A percentile compares a stretch with the other conserved stretches of the same genome.
These are phyloP conservation scores for Talaromyces sp. DNA, from an alignment of 2,329 filamentous ascomycete genomes.

Conservation along the genomic window DNA sequence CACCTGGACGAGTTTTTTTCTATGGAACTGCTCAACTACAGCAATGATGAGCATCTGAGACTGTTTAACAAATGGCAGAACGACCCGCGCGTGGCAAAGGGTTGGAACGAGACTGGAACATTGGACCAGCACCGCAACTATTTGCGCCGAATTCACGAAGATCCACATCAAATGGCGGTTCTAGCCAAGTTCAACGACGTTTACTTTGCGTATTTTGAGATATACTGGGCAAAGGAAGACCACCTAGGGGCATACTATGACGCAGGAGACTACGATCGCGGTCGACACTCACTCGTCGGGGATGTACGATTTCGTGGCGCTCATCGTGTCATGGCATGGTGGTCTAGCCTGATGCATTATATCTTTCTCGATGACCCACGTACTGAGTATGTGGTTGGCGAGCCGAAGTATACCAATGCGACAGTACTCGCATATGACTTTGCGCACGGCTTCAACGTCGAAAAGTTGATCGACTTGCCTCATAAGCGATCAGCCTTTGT, in stretches of 20 bases:
- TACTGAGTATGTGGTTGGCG: slow-evolving; percentile 51
- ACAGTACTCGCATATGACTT: slow-evolving; percentile 71
- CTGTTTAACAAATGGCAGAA: slow-evolving; percentile 14
- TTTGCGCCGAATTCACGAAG: slow-evolving; percentile 10
- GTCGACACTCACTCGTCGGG: slow-evolving; percentile 45
- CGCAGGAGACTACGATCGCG: slow-evolving; percentile 53
- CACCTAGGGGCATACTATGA: slow-evolving; percentile 56
- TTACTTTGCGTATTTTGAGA: slow-evolving; percentile 5
- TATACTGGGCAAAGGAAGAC: slow-evolving; percentile 42
- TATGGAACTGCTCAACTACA: slow-evolving; percentile 8
- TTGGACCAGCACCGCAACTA: slow-evolving; percentile 12
- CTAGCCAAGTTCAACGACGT: slow-evolving; percentile 11
- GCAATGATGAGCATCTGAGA: slow-evolving; percentile 9
- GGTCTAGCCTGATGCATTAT: slow-evolving; percentile 54
- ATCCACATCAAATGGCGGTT: slow-evolving; percentile 10
- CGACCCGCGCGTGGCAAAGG: slow-evolving; percentile 12
- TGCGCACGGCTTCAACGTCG: slow-evolving; percentile 65
- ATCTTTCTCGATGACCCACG: slow-evolving; percentile 56
- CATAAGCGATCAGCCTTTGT: slow-evolving; percentile 56
- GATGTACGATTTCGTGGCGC: slow-evolving; percentile 46
- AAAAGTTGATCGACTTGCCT: slow-evolving; percentile 67
- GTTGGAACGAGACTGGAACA: slow-evolving; percentile 13
- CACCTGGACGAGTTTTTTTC: slow-evolving; percentile 12
- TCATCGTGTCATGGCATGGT: slow-evolving; percentile 55
- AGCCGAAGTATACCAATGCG: slow-evolving; percentile 66